A percentile compares a stretch with the other conserved stretches of the same genome.
Evolutionary conservation across 1,284 basidiomycete genomes (phyloP).

Genomic region (Boletus smithii): DNA sequence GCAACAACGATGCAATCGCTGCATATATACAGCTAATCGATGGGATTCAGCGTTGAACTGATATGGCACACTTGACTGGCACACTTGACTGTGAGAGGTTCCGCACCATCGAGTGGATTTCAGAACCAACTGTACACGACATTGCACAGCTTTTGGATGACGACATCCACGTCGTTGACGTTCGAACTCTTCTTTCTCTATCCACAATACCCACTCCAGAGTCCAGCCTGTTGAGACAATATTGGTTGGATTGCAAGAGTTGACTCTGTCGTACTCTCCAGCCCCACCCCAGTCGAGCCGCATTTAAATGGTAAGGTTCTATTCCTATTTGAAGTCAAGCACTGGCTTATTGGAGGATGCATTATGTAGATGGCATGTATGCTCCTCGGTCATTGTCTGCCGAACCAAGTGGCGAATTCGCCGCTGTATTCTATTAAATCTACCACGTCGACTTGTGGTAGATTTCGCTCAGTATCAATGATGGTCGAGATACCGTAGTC

Average conservation of each 20-base stretch:
- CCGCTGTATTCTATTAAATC: not conserved
- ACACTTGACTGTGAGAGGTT: not conserved
- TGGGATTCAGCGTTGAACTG: not conserved
- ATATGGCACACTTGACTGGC: no score
- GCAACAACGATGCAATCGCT: slow-evolving; percentile 10
- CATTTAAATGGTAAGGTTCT: slow-evolving; percentile 7
- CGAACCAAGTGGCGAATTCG: slow-evolving; percentile 3
- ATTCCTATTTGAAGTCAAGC: not conserved
- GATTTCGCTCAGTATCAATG: not conserved
- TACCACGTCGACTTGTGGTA: not conserved
- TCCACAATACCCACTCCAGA: not conserved
- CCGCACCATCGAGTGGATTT: slow-evolving; percentile 4
- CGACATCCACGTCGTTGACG: slow-evolving; percentile 3
- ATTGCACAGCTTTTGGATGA: slow-evolving; percentile 24
- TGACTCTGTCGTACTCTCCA: not conserved
- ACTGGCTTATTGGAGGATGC: slow-evolving; percentile 4
- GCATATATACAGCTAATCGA: slow-evolving; percentile 22
- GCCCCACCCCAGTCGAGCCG: not conserved
- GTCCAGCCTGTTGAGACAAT: not conserved
- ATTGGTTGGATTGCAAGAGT: not conserved
- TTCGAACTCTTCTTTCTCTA: not conserved
- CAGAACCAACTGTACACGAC: slow-evolving; percentile 9
- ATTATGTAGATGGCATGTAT: not conserved
- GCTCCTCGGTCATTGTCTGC: not conserved
- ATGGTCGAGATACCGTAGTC: slow-evolving; percentile 6